Evolutionary conservation across 108 stramenopile genomes (phyloP).

Genomic region (Nitzschia sp.): DNA sequence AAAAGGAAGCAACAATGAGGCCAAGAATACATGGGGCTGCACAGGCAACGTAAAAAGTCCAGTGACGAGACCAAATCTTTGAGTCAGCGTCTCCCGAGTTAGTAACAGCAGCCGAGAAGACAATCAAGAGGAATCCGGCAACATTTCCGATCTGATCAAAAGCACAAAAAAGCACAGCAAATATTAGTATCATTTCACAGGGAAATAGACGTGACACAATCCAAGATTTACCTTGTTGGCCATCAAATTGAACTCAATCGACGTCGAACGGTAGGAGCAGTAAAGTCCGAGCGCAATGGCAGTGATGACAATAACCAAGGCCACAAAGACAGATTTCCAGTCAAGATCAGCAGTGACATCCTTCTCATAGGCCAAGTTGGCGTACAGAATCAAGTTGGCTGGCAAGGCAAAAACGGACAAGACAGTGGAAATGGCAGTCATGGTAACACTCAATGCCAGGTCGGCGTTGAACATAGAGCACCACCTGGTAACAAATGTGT

Average conservation of each 20-base stretch:
- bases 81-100: slow-evolving; percentile 58
- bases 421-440: slow-evolving; percentile 86
- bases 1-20: slow-evolving; percentile 55
- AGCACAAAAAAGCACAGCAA: too few relatives aligned
- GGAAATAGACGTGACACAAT: background rate
- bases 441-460: slow-evolving; percentile 81
- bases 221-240: slow-evolving; percentile 38
- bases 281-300: slow-evolving; percentile 74
- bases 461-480: slow-evolving; percentile 88
- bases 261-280: slow-evolving; percentile 48
- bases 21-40: slow-evolving; percentile 65
- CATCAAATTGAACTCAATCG: slow-evolving; percentile 55
- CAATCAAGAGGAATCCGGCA: slow-evolving; percentile 59
- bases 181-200: too few relatives aligned
- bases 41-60: slow-evolving; percentile 72
- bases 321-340: slow-evolving; percentile 66
- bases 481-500: slow-evolving; percentile 44
- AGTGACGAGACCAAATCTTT: slow-evolving; percentile 66
- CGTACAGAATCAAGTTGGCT: slow-evolving; percentile 74
- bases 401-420: slow-evolving; percentile 70
- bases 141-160: slow-evolving; percentile 42
- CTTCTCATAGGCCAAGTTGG: slow-evolving; percentile 60
- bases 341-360: slow-evolving; percentile 62
- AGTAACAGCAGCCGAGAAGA: slow-evolving; percentile 67
- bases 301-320: slow-evolving; percentile 68